These are phyloP conservation scores for Candida jianshihensis DNA, from an alignment of 805 yeast genomes.

Conservation along the genomic window DNA sequence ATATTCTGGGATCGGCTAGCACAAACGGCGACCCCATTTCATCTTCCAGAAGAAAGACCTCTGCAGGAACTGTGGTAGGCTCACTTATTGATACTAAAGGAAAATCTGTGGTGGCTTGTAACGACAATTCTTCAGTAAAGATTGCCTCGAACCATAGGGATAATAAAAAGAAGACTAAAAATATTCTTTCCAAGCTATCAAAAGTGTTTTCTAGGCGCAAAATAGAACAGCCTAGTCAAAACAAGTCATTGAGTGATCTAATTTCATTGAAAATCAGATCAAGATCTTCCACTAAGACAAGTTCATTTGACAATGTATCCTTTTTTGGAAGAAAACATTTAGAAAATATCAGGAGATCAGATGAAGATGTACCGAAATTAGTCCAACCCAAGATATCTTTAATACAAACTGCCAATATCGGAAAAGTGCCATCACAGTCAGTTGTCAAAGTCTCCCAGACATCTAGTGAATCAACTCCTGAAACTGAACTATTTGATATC, in stretches of 20 bases:
- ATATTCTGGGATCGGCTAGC: background rate
- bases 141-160: constrained; percentile 5
- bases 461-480: background rate
- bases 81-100: too few species aligned
- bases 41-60: too few species aligned
- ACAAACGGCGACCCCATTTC: too few species aligned
- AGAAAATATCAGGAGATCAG: too few species aligned
- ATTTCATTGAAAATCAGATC: background rate
- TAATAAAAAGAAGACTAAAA: too few species aligned
- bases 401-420: background rate
- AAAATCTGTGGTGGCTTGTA: constrained; percentile 3
- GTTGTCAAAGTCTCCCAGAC: too few species aligned
- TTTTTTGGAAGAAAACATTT: too few species aligned
- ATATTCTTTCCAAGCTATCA: too few species aligned
- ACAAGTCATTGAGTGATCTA: too few species aligned
- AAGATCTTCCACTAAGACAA: background rate
- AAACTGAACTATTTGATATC: constrained; percentile 4
- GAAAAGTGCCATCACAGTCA: background rate
- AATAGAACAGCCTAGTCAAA: too few species aligned
- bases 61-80: constrained; percentile 13
- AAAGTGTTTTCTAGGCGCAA: too few species aligned
- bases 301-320: background rate
- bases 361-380: too few species aligned
- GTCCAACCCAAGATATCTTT: background rate
- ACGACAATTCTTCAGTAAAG: constrained; percentile 16